These are phyloP conservation scores for Euphorbia pulcherrima DNA, from an alignment of 345 rosid genomes.

Conservation along the genomic window DNA sequence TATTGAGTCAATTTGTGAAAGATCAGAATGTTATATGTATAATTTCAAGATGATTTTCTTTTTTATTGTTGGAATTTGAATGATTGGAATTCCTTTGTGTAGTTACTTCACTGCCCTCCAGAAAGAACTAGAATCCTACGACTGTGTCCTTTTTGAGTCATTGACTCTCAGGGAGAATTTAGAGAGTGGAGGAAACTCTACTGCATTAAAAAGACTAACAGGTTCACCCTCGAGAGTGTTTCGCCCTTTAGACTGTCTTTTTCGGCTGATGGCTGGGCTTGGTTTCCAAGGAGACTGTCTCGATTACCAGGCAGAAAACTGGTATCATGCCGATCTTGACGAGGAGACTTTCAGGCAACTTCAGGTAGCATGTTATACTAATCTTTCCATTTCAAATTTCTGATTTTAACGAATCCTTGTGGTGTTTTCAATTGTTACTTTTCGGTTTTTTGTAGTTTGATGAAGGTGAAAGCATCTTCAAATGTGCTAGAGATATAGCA, in stretches of 20 bases:
- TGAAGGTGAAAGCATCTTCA: conserved; percentile 84
- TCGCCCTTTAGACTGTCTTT: conserved; percentile 74
- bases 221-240: conserved; percentile 62
- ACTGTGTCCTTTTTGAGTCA: conserved; percentile 91
- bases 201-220: conserved; percentile 47
- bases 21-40: too few relatives aligned
- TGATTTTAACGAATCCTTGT: too few relatives aligned
- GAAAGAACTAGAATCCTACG: conserved; percentile 77
- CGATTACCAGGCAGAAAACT: conserved; percentile 68
- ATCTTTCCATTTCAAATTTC: neutral
- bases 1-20: too few relatives aligned
- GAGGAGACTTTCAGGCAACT: conserved; percentile 81
- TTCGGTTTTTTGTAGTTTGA: conserved; percentile 47
- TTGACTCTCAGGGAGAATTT: conserved; percentile 80
- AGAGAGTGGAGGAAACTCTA: conserved; percentile 52
- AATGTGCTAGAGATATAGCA: conserved; percentile 87
- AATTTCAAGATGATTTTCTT: neutral
- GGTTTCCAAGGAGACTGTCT: conserved; percentile 90
- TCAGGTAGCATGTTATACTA: conserved; percentile 59
- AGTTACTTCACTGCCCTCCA: conserved; percentile 81
- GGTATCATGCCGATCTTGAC: conserved; percentile 98
- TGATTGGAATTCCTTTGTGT: conserved; percentile 10
- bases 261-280: conserved; percentile 81
- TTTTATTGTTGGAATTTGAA: neutral
- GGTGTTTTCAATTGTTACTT: neutral